Evolutionary conservation across 495 filamentous ascomycete species (phyloP).

Genomic region (Thermochaetoides thermophila): DNA sequence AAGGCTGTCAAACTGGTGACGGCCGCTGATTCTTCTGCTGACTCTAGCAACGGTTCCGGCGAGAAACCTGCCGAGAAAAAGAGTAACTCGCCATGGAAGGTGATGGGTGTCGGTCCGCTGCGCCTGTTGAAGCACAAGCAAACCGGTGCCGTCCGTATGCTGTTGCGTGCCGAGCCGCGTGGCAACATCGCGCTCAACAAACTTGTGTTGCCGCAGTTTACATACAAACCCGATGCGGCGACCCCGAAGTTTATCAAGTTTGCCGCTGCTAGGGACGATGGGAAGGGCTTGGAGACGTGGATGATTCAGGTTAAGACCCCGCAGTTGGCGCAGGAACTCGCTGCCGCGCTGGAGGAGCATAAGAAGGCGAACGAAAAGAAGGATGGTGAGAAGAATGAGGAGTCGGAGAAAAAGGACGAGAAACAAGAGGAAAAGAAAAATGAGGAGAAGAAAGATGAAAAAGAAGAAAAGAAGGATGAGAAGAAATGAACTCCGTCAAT

Average conservation of each 20-base stretch:
- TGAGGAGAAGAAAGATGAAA: too few species aligned
- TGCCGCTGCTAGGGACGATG: slow-evolving; percentile 34
- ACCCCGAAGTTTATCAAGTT: slow-evolving; percentile 48
- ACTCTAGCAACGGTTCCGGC: slow-evolving; percentile 22
- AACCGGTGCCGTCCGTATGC: slow-evolving; percentile 44
- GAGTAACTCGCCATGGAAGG: slow-evolving; percentile 37
- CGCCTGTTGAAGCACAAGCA: slow-evolving; percentile 53
- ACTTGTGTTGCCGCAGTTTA: slow-evolving; percentile 38
- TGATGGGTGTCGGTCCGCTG: slow-evolving; percentile 47
- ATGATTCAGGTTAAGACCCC: slow-evolving; percentile 46
- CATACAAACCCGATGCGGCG: slow-evolving; percentile 37
- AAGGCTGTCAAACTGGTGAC: slow-evolving; percentile 42
- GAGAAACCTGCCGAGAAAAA: slow-evolving; percentile 20
- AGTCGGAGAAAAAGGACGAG: not conserved
- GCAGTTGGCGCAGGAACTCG: slow-evolving; percentile 29
- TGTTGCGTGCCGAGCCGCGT: slow-evolving; percentile 54
- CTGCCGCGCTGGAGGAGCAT: slow-evolving; percentile 31
- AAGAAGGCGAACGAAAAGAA: slow-evolving; percentile 32
- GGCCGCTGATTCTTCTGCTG: slow-evolving; percentile 21
- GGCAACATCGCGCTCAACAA: slow-evolving; percentile 59
- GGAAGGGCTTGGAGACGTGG: slow-evolving; percentile 43
- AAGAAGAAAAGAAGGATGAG: too few species aligned
- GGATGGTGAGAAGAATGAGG: slow-evolving; percentile 1
- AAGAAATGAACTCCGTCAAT: not conserved
- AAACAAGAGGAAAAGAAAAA: not conserved